These are phyloP conservation scores for Rosellinia necatrix DNA, from an alignment of 2,329 filamentous ascomycete species.

Conservation along the genomic window DNA sequence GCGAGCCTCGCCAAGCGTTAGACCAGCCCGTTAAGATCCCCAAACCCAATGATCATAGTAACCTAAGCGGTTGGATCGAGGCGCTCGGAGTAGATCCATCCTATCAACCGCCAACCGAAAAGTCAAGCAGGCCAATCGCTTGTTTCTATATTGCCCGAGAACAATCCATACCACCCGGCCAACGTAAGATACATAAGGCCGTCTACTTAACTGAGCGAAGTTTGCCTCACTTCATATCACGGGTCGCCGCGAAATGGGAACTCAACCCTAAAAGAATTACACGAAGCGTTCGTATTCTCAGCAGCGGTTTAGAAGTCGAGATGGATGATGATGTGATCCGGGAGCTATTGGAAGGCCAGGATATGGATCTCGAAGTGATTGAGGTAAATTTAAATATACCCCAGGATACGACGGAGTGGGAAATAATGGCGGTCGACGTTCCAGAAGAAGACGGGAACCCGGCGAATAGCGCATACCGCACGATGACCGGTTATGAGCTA, in stretches of 20 bases:
- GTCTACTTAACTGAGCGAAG: slow-evolving; percentile 83
- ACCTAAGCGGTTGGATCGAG: slow-evolving; percentile 83
- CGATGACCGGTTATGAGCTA: slow-evolving; percentile 48
- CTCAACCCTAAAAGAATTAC: slow-evolving; percentile 74
- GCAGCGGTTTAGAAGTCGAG: slow-evolving; percentile 78
- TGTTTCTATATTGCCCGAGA: slow-evolving; percentile 81
- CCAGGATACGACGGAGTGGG: slow-evolving; percentile 62
- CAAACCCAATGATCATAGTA: slow-evolving; percentile 64
- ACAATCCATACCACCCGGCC: slow-evolving; percentile 53
- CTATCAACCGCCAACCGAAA: slow-evolving; percentile 80
- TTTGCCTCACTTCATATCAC: slow-evolving; percentile 71
- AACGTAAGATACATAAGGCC: slow-evolving; percentile 75
- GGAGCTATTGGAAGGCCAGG: slow-evolving; percentile 86
- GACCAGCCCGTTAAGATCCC: slow-evolving; percentile 58
- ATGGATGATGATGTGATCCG: slow-evolving; percentile 89
- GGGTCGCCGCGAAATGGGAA: slow-evolving; percentile 78
- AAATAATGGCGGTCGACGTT: slow-evolving; percentile 64
- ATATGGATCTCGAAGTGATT: slow-evolving; percentile 77
- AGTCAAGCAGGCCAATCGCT: slow-evolving; percentile 72
- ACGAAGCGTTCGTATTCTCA: slow-evolving; percentile 72
- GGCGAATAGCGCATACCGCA: slow-evolving; percentile 39
- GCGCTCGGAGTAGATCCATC: slow-evolving; percentile 85
- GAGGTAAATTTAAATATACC: slow-evolving; percentile 46
- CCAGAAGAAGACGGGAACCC: slow-evolving; percentile 44
- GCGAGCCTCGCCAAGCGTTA: slow-evolving; percentile 54